These are phyloP conservation scores for Kandelia obovata DNA, from an alignment of 345 rosid species.

Conservation along the genomic window DNA sequence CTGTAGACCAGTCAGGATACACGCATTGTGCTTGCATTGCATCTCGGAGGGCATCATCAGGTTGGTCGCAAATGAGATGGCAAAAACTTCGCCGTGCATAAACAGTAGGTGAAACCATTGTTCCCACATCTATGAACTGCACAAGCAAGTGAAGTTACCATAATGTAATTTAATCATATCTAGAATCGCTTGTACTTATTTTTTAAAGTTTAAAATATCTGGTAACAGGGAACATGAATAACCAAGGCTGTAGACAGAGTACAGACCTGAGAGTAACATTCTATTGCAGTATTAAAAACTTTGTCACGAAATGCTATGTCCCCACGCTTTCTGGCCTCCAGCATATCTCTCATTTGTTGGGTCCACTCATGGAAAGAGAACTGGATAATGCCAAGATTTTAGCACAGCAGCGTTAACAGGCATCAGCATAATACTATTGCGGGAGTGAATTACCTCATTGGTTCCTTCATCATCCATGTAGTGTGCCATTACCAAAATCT, in stretches of 20 bases:
- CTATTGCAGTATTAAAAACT: slow-evolving; percentile 57
- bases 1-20: slow-evolving; percentile 83
- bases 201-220: not conserved
- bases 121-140: slow-evolving; percentile 84
- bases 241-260: not conserved
- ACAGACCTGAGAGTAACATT: slow-evolving; percentile 70
- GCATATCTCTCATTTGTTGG: slow-evolving; percentile 73
- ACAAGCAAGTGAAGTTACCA: not conserved
- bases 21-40: slow-evolving; percentile 96
- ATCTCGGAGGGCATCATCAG: slow-evolving; percentile 85
- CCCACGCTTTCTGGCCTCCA: slow-evolving; percentile 75
- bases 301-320: slow-evolving; percentile 69
- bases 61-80: slow-evolving; percentile 66
- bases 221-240: not conserved
- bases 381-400: slow-evolving; percentile 26
- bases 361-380: slow-evolving; percentile 92
- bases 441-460: slow-evolving; percentile 49
- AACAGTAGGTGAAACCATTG: slow-evolving; percentile 83
- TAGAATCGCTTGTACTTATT: not conserved
- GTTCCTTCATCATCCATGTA: slow-evolving; percentile 81
- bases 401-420: slow-evolving; percentile 6
- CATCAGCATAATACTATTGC: not conserved
- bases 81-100: slow-evolving; percentile 77
- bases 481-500: slow-evolving; percentile 60
- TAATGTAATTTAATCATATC: no score